Conservation (phyloP, 169 alveolate species). For the Neospora caninum region DNA sequence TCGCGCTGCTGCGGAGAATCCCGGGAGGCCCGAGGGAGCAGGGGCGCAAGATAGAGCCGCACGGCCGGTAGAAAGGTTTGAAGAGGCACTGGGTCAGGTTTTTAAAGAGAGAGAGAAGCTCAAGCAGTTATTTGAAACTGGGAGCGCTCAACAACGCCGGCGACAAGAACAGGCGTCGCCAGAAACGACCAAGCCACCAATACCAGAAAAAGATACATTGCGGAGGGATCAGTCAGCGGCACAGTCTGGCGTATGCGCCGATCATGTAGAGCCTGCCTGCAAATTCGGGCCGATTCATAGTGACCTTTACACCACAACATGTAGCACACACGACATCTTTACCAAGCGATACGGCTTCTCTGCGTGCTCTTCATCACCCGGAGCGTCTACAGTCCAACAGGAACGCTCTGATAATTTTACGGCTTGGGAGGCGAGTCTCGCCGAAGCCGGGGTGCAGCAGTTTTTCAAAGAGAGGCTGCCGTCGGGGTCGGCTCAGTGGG, state of each 20-base stretch:
- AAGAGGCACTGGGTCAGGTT: not conserved
- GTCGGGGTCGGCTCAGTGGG: conserved; percentile 51
- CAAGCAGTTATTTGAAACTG: conserved; percentile 24
- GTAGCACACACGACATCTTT: conserved; percentile 17
- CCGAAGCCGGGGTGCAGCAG: not conserved
- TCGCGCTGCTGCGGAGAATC: no score
- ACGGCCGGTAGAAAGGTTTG: not conserved
- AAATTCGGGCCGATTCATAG: not conserved
- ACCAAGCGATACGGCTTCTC: not conserved
- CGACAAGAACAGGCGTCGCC: not conserved
- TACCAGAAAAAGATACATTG: not conserved
- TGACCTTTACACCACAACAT: conserved; percentile 20
- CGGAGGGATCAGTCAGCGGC: conserved; percentile 41
- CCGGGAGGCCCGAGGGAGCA: no score
- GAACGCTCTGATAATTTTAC: not conserved
- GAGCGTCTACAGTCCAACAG: not conserved
- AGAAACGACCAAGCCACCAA: not conserved
- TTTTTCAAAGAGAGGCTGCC: not conserved
- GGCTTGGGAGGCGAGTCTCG: not conserved
- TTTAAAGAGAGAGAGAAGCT: conserved; percentile 14
- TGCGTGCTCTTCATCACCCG: not conserved
- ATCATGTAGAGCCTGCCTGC: not conserved
- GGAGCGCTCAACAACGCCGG: conserved; percentile 48
- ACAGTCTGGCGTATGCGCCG: not conserved
- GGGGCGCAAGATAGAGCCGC: not conserved